A percentile compares a stretch with the other conserved stretches of the same genome.
These are phyloP conservation scores for Yamadazyma membranifaciens DNA, from an alignment of 1,139 yeast species.

Conservation along the genomic window DNA sequence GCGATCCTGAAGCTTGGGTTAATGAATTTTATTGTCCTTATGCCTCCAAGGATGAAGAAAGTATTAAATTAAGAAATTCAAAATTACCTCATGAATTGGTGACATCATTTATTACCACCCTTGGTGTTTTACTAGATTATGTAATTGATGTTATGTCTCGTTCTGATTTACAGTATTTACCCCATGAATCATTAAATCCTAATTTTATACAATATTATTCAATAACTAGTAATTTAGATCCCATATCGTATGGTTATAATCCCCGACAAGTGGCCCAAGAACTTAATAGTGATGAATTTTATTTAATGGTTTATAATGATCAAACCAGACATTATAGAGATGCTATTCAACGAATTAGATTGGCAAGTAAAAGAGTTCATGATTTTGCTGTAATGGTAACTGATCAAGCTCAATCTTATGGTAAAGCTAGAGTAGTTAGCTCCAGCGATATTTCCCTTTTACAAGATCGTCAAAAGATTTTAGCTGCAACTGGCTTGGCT, in stretches of 20 bases:
- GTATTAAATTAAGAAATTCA: conserved; percentile 5
- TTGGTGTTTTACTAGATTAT: conserved; percentile 65
- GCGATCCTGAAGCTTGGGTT: conserved; percentile 62
- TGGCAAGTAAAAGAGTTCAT: conserved; percentile 63
- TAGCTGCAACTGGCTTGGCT: conserved; percentile 62
- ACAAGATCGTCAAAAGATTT: conserved; percentile 49
- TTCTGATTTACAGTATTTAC: conserved; percentile 38
- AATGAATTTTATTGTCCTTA: conserved; percentile 37
- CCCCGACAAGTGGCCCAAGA: conserved; percentile 31
- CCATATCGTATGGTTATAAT: conserved; percentile 27
- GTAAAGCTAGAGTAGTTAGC: conserved; percentile 67
- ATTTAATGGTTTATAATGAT: conserved; percentile 70
- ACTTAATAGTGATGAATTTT: conserved; percentile 49
- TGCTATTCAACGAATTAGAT: conserved; percentile 63
- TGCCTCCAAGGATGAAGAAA: conserved; percentile 18
- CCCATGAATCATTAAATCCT: conserved; percentile 22
- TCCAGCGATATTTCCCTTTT: conserved; percentile 52
- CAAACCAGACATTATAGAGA: conserved; percentile 74
- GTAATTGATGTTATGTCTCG: conserved; percentile 67
- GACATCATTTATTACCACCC: conserved; percentile 37
- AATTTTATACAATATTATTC: conserved; percentile 26
- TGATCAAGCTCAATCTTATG: conserved; percentile 57
- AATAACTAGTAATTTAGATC: conserved; percentile 29
- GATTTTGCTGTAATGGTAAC: conserved; percentile 78
- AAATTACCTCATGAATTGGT: conserved; percentile 36